Evolutionary conservation across 257 asterid genomes (phyloP).

Genomic region (Solanum piurae): DNA sequence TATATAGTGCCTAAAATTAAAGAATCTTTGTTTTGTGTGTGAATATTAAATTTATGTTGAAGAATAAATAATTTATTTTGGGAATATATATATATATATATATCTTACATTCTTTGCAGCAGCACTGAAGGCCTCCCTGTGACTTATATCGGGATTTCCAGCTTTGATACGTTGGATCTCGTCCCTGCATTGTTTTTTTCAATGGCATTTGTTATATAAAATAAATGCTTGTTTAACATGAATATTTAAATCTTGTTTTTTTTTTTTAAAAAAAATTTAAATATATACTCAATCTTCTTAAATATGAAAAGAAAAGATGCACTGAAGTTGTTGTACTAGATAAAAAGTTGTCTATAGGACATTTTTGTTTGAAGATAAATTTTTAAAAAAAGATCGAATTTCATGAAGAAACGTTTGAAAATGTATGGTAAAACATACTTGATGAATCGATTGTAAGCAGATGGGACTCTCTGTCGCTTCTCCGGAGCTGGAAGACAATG

Average conservation of each 20-base stretch:
- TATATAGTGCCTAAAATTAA: background rate
- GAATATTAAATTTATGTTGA: background rate
- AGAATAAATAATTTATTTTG: background rate
- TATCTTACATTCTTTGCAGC: conserved; percentile 94
- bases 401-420: background rate
- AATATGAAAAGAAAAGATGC: background rate
- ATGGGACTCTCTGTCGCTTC: conserved; percentile 97
- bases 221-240: background rate
- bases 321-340: background rate
- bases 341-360: background rate
- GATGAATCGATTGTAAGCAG: conserved; percentile 97
- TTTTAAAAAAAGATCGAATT: background rate
- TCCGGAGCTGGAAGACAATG: conserved; percentile 65
- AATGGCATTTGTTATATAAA: background rate
- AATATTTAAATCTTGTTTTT: background rate
- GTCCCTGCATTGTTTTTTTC: conserved; percentile 47
- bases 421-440: conserved; percentile 38
- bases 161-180: conserved; percentile 99
- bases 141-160: conserved; percentile 98
- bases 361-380: background rate
- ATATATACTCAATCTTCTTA: background rate
- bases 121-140: conserved; percentile 99
- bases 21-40: background rate
- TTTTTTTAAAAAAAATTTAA: background rate
- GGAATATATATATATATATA: background rate